Percentiles rank a stretch among this genome's conserved stretches.
phyloP scores from a whole-genome alignment of 306 rosid species.

The Prunus armeniaca region DNA sequence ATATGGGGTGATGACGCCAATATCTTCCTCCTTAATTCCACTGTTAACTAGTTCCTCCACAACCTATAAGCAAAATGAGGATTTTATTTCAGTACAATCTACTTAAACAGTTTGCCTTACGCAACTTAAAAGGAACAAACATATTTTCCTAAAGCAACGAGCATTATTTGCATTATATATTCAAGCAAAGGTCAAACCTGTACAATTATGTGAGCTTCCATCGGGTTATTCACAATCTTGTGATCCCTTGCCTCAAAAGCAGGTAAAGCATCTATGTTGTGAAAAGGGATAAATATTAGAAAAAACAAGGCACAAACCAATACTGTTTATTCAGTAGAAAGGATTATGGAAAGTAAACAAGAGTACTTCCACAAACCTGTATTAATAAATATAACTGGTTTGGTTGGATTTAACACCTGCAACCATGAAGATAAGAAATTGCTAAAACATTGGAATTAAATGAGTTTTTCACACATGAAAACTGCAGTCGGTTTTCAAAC shows the following conservation, averaged over 20 bases:
- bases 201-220: constrained; percentile 72
- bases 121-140: background rate
- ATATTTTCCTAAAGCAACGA: background rate
- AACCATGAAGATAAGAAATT: constrained; percentile 13
- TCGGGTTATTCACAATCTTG: constrained; percentile 65
- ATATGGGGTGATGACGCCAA: constrained; percentile 93
- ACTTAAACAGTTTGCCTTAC: constrained; percentile 13
- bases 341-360: constrained; percentile 17
- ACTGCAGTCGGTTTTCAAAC: background rate
- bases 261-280: constrained; percentile 56
- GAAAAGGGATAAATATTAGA: constrained; percentile 16
- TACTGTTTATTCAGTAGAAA: background rate
- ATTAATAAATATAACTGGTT: constrained; percentile 81
- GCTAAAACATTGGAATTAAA: background rate
- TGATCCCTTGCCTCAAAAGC: constrained; percentile 81
- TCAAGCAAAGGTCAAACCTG: constrained; percentile 50
- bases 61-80: constrained; percentile 44
- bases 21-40: constrained; percentile 65
- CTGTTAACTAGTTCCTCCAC: constrained; percentile 58
- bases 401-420: constrained; percentile 77
- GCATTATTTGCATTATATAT: background rate
- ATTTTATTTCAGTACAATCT: constrained; percentile 4
- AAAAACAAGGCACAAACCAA: constrained; percentile 14
- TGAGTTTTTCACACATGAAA: background rate
- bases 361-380: constrained; percentile 53